Evolutionary conservation across 1,284 basidiomycete species (phyloP).

Genomic region (Apiotrichum laibachii): DNA sequence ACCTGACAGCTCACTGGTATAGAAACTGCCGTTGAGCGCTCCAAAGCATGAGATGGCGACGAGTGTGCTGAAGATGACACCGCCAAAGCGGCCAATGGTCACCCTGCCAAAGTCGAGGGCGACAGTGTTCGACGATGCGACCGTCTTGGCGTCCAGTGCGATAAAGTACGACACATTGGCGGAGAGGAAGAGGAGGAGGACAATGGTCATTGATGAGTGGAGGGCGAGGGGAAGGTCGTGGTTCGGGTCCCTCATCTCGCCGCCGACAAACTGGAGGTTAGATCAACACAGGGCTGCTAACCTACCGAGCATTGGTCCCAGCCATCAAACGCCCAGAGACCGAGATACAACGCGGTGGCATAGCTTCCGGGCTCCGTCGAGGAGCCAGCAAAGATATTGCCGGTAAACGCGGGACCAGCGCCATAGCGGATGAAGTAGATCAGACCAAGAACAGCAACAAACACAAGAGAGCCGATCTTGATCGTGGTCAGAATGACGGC

Average conservation of each 20-base stretch:
- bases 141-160: conserved; percentile 73
- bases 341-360: conserved; percentile 90
- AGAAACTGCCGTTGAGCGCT: conserved; percentile 80
- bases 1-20: conserved; percentile 58
- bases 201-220: conserved; percentile 73
- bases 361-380: conserved; percentile 77
- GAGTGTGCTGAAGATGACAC: conserved; percentile 75
- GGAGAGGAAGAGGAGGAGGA: conserved; percentile 68
- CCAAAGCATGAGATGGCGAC: conserved; percentile 94
- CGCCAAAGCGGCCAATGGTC: conserved; percentile 80
- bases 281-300: conserved; percentile 14
- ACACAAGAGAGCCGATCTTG: conserved; percentile 59
- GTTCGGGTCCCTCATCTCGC: conserved; percentile 80
- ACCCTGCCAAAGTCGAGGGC: conserved; percentile 90
- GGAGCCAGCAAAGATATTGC: conserved; percentile 68
- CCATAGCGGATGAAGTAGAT: conserved; percentile 45
- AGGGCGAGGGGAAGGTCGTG: conserved; percentile 86
- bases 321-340: conserved; percentile 92
- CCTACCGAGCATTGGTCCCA: conserved; percentile 60
- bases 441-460: conserved; percentile 52
- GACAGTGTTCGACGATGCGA: conserved; percentile 70
- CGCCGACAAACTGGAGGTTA: conserved; percentile 70
- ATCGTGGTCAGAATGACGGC: conserved; percentile 81
- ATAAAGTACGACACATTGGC: conserved; percentile 90
- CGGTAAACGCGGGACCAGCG: conserved; percentile 36